phyloP scores from a whole-genome alignment of 2,329 filamentous ascomycete species.

The Colletotrichum karsti region DNA sequence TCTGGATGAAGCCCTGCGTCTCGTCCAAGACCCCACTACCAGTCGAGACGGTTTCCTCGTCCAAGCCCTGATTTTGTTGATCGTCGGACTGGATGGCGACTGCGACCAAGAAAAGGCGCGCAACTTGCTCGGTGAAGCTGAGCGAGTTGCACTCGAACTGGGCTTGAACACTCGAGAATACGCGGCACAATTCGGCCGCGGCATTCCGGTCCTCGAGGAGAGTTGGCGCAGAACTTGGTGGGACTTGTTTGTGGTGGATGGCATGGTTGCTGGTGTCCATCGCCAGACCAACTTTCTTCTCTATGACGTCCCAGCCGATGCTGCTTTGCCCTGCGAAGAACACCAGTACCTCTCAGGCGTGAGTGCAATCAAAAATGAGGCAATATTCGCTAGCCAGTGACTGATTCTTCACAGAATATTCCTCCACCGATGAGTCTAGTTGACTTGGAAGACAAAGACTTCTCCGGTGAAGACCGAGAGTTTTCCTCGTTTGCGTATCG shows the following conservation, averaged over 20 bases:
- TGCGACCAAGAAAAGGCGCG: conserved; percentile 76
- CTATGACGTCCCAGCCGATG: conserved; percentile 72
- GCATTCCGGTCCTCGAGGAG: conserved; percentile 77
- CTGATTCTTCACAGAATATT: conserved; percentile 54
- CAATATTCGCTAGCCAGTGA: not conserved
- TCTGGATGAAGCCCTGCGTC: conserved; percentile 65
- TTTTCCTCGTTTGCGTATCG: conserved; percentile 90
- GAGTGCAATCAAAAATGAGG: conserved; percentile 38
- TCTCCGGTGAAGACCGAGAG: conserved; percentile 71
- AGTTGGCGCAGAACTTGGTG: conserved; percentile 92
- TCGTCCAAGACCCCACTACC: conserved; percentile 55
- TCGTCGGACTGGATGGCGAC: conserved; percentile 81
- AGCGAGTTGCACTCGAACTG: conserved; percentile 78
- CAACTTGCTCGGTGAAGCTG: conserved; percentile 72
- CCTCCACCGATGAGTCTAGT: conserved; percentile 70
- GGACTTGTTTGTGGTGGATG: conserved; percentile 83
- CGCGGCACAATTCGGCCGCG: conserved; percentile 69
- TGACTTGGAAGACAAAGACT: conserved; percentile 81
- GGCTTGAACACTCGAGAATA: conserved; percentile 78
- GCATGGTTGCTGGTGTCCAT: conserved; percentile 84
- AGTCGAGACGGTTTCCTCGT: conserved; percentile 70
- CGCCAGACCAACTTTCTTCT: conserved; percentile 75
- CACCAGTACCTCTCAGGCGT: conserved; percentile 71
- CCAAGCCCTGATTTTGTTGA: conserved; percentile 80
- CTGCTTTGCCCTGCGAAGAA: conserved; percentile 84